A percentile compares a stretch with the other conserved stretches of the same genome.
phyloP scores from a whole-genome alignment of 805 yeast genomes.

The Pichia nakasei region DNA sequence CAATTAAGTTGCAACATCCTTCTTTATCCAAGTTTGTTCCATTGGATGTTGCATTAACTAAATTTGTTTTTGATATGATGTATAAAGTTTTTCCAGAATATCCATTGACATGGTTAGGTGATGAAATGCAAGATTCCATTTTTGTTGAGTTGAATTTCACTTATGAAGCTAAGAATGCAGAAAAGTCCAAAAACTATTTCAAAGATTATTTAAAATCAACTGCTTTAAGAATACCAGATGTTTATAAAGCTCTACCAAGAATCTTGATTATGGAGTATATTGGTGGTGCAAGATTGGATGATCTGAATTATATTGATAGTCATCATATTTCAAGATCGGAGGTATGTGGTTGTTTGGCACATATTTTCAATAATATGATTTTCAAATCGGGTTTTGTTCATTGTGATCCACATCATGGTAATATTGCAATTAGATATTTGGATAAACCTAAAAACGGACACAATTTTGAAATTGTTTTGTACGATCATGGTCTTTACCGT shows the following conservation, averaged over 20 bases:
- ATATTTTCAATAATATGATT: slow-evolving; percentile 89
- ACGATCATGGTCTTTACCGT: slow-evolving; percentile 93
- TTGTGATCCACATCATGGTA: slow-evolving; percentile 98
- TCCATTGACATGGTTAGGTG: slow-evolving; percentile 92
- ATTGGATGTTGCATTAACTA: slow-evolving; percentile 72
- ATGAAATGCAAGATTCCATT: slow-evolving; percentile 79
- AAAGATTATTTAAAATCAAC: slow-evolving; percentile 46
- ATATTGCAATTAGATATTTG: slow-evolving; percentile 66
- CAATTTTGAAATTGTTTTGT: slow-evolving; percentile 84
- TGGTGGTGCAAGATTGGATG: slow-evolving; percentile 76
- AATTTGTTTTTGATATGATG: slow-evolving; percentile 64
- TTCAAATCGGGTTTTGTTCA: slow-evolving; percentile 89
- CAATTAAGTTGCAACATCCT: slow-evolving; percentile 94
- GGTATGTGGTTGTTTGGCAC: slow-evolving; percentile 79
- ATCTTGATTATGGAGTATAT: slow-evolving; percentile 83
- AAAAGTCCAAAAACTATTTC: slow-evolving; percentile 61
- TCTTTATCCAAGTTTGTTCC: slow-evolving; percentile 82
- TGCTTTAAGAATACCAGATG: slow-evolving; percentile 71
- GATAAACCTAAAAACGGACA: slow-evolving; percentile 31
- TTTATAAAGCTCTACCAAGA: slow-evolving; percentile 57
- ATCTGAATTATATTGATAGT: slow-evolving; percentile 51
- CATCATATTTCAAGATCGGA: slow-evolving; percentile 64
- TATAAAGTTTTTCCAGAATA: slow-evolving; percentile 84
- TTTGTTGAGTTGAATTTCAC: slow-evolving; percentile 86
- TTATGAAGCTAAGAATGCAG: slow-evolving; percentile 79